Evolutionary conservation across 805 yeast genomes (phyloP), one percentile per base, ranked within the genome.

Genomic region (Nakazawaea pomicola): DNA sequence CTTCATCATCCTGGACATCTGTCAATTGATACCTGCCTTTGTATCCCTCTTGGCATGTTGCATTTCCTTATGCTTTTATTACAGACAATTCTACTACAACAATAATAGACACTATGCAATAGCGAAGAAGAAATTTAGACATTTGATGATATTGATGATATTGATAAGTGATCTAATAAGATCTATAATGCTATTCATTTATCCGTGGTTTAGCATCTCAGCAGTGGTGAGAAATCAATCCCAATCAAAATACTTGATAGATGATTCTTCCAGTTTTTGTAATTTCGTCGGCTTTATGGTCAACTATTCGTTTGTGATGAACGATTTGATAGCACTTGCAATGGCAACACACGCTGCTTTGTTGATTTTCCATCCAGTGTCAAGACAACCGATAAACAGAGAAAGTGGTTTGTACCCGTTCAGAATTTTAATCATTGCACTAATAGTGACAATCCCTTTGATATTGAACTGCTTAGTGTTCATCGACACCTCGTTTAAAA

Each of bases 261-360:
- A 6, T 3, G 17, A 29, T 14, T 10, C 11, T 16, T 38, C 30
- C 29, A 57, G 55, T 18, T 76, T 83, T 54, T 76, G 81, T 49
- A 76, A 79, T 53, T 75, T 78, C 5, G 70, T 82, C 29, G 96
- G 95, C 2, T 88, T 83, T 67, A 78, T 86, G 58, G 82, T 95
- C 1, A 85, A 89, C 2, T 70, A 78, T 30, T 72, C 86, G 18
- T 81, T 83, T 14, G 93, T 84, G 57, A 95, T 95, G 15, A 87
- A 90, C 1, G 96, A 89, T 59, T 54, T 87, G 27, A 88, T 91
- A 11, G 88, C 87, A 40, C 63, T 86, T 24, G 70, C 81, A 20
- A 83, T 89, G 61, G 95, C 96, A 1, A 60, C 87, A 11, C 96
- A 89, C 60, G 82, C 90, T 8, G 85, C 78, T 24, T 55, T 88